Conservation (phyloP, 2,329 filamentous ascomycete genomes). For the Daldinia sp. region DNA sequence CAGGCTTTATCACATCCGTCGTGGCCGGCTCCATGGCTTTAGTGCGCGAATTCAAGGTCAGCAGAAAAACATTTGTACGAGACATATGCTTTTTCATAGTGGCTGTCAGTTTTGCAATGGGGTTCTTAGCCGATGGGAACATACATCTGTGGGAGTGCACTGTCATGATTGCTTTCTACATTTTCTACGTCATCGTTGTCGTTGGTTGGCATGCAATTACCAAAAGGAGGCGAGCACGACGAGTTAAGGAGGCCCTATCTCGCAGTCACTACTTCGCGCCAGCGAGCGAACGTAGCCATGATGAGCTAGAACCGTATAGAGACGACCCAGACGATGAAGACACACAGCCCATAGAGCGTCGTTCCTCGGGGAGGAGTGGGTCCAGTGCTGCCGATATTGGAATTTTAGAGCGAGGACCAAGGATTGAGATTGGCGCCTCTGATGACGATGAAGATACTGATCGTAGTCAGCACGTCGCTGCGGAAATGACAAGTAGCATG, state of each 20-base stretch:
- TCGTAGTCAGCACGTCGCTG: conserved; percentile 72
- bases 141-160: conserved; percentile 90
- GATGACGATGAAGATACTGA: conserved; percentile 62
- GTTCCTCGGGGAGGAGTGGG: conserved; percentile 47
- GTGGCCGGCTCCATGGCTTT: conserved; percentile 97
- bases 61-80: conserved; percentile 87
- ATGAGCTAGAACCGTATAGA: conserved; percentile 74
- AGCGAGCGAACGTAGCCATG: conserved; percentile 59
- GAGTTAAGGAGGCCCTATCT: conserved; percentile 76
- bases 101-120: conserved; percentile 86
- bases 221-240: conserved; percentile 69
- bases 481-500: conserved; percentile 94
- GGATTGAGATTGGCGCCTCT: conserved; percentile 61
- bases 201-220: conserved; percentile 93
- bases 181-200: conserved; percentile 89
- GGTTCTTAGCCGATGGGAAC: conserved; percentile 85
- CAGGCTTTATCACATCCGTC: conserved; percentile 95
- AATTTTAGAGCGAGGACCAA: conserved; percentile 59
- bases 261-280: conserved; percentile 78
- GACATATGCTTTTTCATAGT: conserved; percentile 94
- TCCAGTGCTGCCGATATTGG: conserved; percentile 55
- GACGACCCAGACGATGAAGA: conserved; percentile 70
- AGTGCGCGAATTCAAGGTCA: conserved; percentile 93
- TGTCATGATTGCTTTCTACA: conserved; percentile 90
- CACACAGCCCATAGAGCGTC: conserved; percentile 51